A percentile compares a stretch with the other conserved stretches of the same genome.
These are phyloP conservation scores for Phytophthora colocasiae DNA, from an alignment of 352 stramenopile species.

Conservation along the genomic window DNA sequence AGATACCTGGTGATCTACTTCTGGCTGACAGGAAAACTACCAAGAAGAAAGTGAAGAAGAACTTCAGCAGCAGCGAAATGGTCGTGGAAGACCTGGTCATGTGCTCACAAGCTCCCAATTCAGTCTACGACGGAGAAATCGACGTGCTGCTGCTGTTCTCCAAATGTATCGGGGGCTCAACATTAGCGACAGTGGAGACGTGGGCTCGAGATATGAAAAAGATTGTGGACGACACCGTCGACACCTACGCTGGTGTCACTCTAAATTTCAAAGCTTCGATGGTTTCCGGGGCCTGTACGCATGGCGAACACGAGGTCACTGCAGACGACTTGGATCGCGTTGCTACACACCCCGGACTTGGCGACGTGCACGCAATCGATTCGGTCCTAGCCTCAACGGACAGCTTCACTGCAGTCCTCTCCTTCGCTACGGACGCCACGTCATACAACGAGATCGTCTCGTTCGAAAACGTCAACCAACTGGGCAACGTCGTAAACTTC, in stretches of 20 bases:
- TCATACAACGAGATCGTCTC: constrained; percentile 44
- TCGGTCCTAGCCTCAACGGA: constrained; percentile 10
- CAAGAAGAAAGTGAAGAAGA: constrained; percentile 33
- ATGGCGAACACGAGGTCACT: constrained; percentile 19
- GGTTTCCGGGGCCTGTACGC: constrained; percentile 43
- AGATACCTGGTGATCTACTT: constrained; percentile 20
- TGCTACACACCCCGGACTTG: constrained; percentile 34
- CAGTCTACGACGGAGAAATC: constrained; percentile 28
- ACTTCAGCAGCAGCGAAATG: constrained; percentile 8
- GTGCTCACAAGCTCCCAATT: constrained; percentile 17
- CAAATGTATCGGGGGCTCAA: constrained; percentile 51
- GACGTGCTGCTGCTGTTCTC: constrained; percentile 63
- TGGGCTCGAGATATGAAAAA: constrained; percentile 47
- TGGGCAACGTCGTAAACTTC: constrained; percentile 50
- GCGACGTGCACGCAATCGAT: constrained; percentile 32
- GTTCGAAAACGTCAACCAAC: constrained; percentile 36
- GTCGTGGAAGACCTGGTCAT: constrained; percentile 27
- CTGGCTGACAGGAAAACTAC: constrained; percentile 23
- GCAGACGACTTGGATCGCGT: constrained; percentile 34
- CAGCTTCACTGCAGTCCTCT: constrained; percentile 40
- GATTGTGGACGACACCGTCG: constrained; percentile 22
- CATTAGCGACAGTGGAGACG: constrained; percentile 41
- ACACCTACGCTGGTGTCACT: not conserved
- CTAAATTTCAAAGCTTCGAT: constrained; percentile 45
- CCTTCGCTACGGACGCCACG: constrained; percentile 42